phyloP scores from a whole-genome alignment of 2,329 filamentous ascomycete genomes.

The Sarocladium brachiariae region DNA sequence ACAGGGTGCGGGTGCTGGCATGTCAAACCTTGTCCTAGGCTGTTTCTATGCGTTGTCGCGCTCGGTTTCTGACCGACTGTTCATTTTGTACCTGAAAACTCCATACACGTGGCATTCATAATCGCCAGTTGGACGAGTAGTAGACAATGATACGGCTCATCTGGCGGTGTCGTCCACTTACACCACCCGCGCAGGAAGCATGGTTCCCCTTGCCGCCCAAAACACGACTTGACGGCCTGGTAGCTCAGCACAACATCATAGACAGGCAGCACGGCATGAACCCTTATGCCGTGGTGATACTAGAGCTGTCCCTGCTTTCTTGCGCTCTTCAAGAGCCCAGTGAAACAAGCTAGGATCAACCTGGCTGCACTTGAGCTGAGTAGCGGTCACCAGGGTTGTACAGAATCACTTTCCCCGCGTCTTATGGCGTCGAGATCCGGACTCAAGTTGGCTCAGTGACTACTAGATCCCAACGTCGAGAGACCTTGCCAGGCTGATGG shows the following conservation, averaged over 20 bases:
- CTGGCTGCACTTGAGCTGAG: background rate
- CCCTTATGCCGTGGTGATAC: background rate
- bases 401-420: background rate
- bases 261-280: constrained; percentile 2
- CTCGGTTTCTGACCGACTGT: background rate
- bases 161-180: constrained; percentile 4
- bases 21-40: background rate
- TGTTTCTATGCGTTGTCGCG: background rate
- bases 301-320: background rate
- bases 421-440: background rate
- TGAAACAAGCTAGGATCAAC: background rate
- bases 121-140: no score
- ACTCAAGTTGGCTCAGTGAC: background rate
- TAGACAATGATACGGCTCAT: no score
- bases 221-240: background rate
- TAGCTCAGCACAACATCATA: background rate
- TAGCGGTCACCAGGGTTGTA: background rate
- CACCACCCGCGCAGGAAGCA: background rate
- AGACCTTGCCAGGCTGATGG: background rate
- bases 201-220: background rate
- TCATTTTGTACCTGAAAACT: background rate
- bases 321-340: background rate
- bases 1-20: background rate
- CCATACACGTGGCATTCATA: background rate
- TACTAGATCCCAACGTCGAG: background rate